A percentile compares a stretch with the other conserved stretches of the same genome.
Conservation (phyloP, 495 filamentous ascomycete genomes). For the Aspergillus haitiensis region DNA sequence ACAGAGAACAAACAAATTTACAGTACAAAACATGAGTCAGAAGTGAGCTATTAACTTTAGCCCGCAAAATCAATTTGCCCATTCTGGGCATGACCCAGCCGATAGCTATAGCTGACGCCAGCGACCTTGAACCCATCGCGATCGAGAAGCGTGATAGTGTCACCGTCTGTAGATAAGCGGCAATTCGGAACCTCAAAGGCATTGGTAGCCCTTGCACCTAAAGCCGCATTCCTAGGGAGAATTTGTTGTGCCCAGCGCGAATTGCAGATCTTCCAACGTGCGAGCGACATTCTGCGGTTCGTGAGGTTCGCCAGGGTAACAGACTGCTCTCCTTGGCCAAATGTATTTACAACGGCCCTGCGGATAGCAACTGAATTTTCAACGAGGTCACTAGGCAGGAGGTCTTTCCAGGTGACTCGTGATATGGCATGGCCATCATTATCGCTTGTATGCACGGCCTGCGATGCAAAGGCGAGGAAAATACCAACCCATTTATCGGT, state of each 20-base stretch:
- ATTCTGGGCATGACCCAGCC: neutral
- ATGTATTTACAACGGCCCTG: neutral
- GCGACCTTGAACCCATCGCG: conserved; percentile 8
- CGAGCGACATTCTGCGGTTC: neutral
- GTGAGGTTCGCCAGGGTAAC: conserved; percentile 6
- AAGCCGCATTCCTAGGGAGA: neutral
- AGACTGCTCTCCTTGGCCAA: neutral
- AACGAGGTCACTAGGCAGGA: conserved; percentile 8
- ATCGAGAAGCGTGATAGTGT: conserved; percentile 8
- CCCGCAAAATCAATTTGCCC: no score
- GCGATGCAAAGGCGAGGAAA: conserved; percentile 38
- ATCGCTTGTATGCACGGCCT: conserved; percentile 34
- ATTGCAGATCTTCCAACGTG: conserved; percentile 2
- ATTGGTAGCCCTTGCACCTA: neutral
- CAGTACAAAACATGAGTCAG: no score
- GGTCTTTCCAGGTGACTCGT: conserved; percentile 20
- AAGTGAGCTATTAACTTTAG: no score
- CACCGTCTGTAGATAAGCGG: neutral
- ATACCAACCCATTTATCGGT: conserved; percentile 34
- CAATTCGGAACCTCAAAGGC: conserved; percentile 1
- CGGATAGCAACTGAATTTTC: conserved; percentile 2
- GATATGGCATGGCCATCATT: conserved; percentile 21
- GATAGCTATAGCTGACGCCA: conserved; percentile 10
- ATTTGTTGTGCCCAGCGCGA: neutral
- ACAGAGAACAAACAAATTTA: no score